Evolutionary conservation across 2,329 filamentous ascomycete genomes (phyloP).

Genomic region (Fusarium dimerum): DNA sequence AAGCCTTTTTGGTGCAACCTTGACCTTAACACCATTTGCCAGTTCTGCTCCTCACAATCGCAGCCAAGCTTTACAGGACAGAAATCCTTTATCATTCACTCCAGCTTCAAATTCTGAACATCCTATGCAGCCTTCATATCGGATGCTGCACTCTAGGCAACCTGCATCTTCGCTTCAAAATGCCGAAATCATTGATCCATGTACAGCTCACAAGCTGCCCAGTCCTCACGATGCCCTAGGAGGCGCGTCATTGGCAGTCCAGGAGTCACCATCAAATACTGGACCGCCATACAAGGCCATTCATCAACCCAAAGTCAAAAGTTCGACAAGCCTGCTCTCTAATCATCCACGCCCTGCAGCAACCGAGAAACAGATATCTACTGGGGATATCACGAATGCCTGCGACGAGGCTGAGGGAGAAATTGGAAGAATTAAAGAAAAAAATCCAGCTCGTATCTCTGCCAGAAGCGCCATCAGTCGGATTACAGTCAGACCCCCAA

Average conservation of each 20-base stretch:
- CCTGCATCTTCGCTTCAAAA: neutral
- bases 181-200: neutral
- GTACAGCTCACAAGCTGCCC: neutral
- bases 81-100: constrained; percentile 13
- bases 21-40: constrained; percentile 32
- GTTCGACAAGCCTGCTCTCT: too few relatives aligned
- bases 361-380: too few relatives aligned
- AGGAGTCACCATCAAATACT: neutral
- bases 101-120: neutral
- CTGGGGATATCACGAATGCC: too few relatives aligned
- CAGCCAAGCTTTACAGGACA: constrained; percentile 21
- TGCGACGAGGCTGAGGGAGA: too few relatives aligned
- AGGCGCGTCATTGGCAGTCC: neutral
- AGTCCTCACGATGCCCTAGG: neutral
- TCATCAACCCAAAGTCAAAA: neutral
- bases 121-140: neutral
- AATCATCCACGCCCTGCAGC: too few relatives aligned
- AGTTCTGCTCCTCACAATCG: constrained; percentile 14
- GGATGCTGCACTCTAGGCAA: too few relatives aligned
- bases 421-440: too few relatives aligned
- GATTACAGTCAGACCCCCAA: too few relatives aligned
- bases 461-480: too few relatives aligned
- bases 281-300: neutral
- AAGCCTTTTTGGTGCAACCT: constrained; percentile 36
- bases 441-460: too few relatives aligned